Evolutionary conservation across 345 rosid species (phyloP).

Genomic region (Rhodamnia argentea): DNA sequence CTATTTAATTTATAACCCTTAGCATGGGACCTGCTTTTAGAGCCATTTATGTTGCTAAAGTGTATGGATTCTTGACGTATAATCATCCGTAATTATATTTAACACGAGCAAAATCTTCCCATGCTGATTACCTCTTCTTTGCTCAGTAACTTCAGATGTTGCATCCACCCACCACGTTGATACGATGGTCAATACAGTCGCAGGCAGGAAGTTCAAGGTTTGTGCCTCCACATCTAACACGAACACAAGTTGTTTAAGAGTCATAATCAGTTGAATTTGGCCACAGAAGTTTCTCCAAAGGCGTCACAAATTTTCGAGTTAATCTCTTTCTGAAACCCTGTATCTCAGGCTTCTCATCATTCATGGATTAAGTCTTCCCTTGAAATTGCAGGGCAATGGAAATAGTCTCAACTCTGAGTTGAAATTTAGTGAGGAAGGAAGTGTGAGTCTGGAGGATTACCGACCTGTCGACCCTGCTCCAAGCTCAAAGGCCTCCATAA

Average conservation of each 20-base stretch:
- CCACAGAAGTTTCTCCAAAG: not conserved
- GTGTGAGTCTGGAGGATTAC: constrained; percentile 7
- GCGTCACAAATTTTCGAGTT: not conserved
- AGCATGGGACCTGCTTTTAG: not conserved
- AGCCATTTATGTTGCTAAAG: not conserved
- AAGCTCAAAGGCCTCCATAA: constrained; percentile 4
- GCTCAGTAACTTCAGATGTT: not conserved
- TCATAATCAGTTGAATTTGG: not conserved
- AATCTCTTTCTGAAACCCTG: not conserved
- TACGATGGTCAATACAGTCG: not conserved
- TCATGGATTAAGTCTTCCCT: not conserved
- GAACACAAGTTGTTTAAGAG: not conserved
- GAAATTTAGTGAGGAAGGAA: not conserved
- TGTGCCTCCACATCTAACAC: not conserved
- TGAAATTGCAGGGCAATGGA: not conserved
- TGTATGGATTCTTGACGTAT: not conserved
- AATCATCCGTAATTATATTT: not conserved
- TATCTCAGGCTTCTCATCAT: not conserved
- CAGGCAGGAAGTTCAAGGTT: not conserved
- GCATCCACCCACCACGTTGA: not conserved
- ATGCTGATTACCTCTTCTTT: not conserved
- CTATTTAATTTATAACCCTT: not conserved
- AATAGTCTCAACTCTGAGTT: not conserved
- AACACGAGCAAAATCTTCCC: not conserved
- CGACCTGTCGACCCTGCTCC: constrained; percentile 1